Percentiles rank a stretch among this genome's conserved stretches.
These are phyloP conservation scores for Piedraia hortae DNA, from an alignment of 2,329 filamentous ascomycete species.

Conservation along the genomic window DNA sequence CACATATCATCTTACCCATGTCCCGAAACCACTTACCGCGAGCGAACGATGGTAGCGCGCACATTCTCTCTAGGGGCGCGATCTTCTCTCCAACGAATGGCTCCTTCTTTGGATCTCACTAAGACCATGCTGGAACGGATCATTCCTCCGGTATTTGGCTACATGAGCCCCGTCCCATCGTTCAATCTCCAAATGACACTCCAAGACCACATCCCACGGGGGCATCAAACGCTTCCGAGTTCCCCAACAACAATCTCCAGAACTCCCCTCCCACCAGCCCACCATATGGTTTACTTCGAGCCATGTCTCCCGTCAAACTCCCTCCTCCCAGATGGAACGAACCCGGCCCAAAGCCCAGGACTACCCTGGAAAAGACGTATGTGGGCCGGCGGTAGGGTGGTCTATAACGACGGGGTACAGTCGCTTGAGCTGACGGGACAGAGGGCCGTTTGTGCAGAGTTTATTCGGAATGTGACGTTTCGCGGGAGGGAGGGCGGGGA, in stretches of 20 bases:
- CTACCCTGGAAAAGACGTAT: slow-evolving; percentile 45
- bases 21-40: too few relatives aligned
- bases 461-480: slow-evolving; percentile 20
- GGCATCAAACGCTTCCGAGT: slow-evolving; percentile 5
- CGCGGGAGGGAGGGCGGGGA: slow-evolving; percentile 22
- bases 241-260: slow-evolving; percentile 4
- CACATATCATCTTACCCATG: too few relatives aligned
- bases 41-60: too few relatives aligned
- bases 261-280: slow-evolving; percentile 26
- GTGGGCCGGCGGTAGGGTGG: slow-evolving; percentile 62
- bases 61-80: too few relatives aligned
- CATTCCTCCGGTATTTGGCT: slow-evolving; percentile 25
- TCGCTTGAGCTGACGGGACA: slow-evolving; percentile 10
- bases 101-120: too few relatives aligned
- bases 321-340: slow-evolving; percentile 62
- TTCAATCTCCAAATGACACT: slow-evolving; percentile 38
- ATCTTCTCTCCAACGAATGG: too few relatives aligned
- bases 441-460: slow-evolving; percentile 20
- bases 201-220: slow-evolving; percentile 25
- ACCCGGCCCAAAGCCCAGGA: slow-evolving; percentile 50
- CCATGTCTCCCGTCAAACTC: slow-evolving; percentile 31
- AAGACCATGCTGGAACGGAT: slow-evolving; percentile 21
- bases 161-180: slow-evolving; percentile 32
- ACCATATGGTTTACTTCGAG: slow-evolving; percentile 77
- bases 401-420: slow-evolving; percentile 20